Evolutionary conservation across 768 basidiomycete species (phyloP), one percentile per base, ranked within the genome.

Genomic region (Boletus barrowsii): DNA sequence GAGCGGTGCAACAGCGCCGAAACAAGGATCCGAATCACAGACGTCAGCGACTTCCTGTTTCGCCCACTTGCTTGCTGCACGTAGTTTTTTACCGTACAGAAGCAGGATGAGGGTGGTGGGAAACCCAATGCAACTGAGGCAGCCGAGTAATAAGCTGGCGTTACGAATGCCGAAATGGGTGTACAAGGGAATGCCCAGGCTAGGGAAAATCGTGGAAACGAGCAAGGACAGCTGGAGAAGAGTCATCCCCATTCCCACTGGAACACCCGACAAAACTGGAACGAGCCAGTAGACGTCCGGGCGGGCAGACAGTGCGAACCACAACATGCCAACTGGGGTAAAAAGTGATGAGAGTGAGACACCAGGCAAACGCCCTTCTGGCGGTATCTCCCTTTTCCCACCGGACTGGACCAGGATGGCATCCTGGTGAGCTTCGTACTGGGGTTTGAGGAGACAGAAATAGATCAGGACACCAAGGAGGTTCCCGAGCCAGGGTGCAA

Each of bases 221-320:
- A 62, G 45, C 53, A 67, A 35, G 4, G 61, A 67, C n/a, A 67
- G 29, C 37, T 62, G 62, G 5, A 66, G 36, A n/a, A 67, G 58
- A 18, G 66, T 67, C 66, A 63, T 67, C 13, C 63, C 58, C 47
- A 67, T 61, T 32, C 63, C 66, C 18, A 67, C 59, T 0, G 66
- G 66, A 20, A 67, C 40, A 42, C 66, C 66, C 0, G 66, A 67
- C n/a, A 63, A 36, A 14, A 58, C 59, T 17, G 66, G 63, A 39
- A 54, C 40, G 13, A 64, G 37, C 61, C 56, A 61, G 48, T 62
- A 66, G 42, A 67, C 15, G 3, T 61, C 53, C 5, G 65, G 58
- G 11, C 35, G 51, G 3, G 65, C 61, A 22, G 65, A 56, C 22
- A 67, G 37, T 10, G 65, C 51, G n/a, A 64, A 64, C 65, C 65